Evolutionary conservation across 2,329 filamentous ascomycete genomes (phyloP), one percentile per base, ranked within the genome.

Genomic region (Furcasterigmium sp.): DNA sequence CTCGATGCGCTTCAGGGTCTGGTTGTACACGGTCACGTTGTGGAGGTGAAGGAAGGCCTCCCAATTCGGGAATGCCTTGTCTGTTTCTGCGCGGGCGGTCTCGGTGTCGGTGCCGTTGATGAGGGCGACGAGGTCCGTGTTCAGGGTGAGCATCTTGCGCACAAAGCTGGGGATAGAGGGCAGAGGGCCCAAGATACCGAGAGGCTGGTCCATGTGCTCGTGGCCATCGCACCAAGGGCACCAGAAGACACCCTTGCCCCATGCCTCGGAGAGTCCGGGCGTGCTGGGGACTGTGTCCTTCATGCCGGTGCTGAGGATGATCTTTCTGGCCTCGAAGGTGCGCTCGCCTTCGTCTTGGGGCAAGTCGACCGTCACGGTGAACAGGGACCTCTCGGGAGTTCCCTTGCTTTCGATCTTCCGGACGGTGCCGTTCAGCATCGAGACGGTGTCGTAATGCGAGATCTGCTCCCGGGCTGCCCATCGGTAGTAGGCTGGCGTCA

Each of bases 191-290:
- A 84, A 55, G 26, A 83, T 64, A 2, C 78, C 78, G 2, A 83
- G 65, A 0, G 68, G 46, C 47, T 82, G 77, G 53, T 81, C 76
- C 0, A 71, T 73, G 55, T 82, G 77, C 58, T 83, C 79, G 49
- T 74, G 67, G 11, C 79, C 79, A 53, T 83, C 79, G 48, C 79
- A 83, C 79, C 79, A 83, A 0, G 78, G 77, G 43, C 79, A 83
- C 76, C 78, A 82, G 60, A 63, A 82, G 41, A 82, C 72, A 6
- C 79, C 80, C 46, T 74, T 67, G 39, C 76, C 78, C 70, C 75
- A 83, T 52, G 70, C 73, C 43, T 79, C 72, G 8, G 50, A 25
- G 0, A 82, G 42, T 1, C 80, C 79, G 0, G 78, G 77, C 0
- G 76, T 81, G 1, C 45, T 18, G 1, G 80, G 77, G 3, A 83